Evolutionary conservation across 805 yeast species (phyloP).

Genomic region (Wickerhamomyces canadensis): DNA sequence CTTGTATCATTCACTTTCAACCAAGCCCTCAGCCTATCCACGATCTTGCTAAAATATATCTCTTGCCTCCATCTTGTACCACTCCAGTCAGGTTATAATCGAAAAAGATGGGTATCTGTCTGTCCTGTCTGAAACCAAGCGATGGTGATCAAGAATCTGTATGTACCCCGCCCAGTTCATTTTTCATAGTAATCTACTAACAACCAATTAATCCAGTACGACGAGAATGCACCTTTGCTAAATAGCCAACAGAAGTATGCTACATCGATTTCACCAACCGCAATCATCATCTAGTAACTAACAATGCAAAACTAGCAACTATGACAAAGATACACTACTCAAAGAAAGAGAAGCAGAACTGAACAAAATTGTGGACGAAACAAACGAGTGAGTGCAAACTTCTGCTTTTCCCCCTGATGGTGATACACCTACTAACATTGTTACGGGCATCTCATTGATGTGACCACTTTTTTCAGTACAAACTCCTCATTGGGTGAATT

Average conservation of each 20-base stretch:
- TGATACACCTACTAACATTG: too few species aligned
- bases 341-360: slow-evolving; percentile 39
- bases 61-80: too few species aligned
- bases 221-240: slow-evolving; percentile 31
- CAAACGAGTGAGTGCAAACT: slow-evolving; percentile 17
- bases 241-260: slow-evolving; percentile 12
- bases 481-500: slow-evolving; percentile 9
- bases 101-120: slow-evolving; percentile 50
- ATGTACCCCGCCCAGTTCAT: too few species aligned
- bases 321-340: slow-evolving; percentile 18
- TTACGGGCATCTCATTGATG: slow-evolving; percentile 15
- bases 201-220: slow-evolving; percentile 18
- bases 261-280: background rate
- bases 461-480: slow-evolving; percentile 20
- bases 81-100: too few species aligned
- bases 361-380: slow-evolving; percentile 40
- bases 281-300: background rate
- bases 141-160: slow-evolving; percentile 35
- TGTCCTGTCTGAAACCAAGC: slow-evolving; percentile 36
- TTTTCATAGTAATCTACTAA: slow-evolving; percentile 26
- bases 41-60: too few species aligned
- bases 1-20: too few species aligned
- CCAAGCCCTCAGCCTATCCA: too few species aligned
- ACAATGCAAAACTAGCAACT: slow-evolving; percentile 10
- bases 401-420: too few species aligned